Percentiles rank a stretch among this genome's conserved stretches.
Conservation (phyloP, 2,329 filamentous ascomycete genomes). For the Colletotrichum liaoningense region DNA sequence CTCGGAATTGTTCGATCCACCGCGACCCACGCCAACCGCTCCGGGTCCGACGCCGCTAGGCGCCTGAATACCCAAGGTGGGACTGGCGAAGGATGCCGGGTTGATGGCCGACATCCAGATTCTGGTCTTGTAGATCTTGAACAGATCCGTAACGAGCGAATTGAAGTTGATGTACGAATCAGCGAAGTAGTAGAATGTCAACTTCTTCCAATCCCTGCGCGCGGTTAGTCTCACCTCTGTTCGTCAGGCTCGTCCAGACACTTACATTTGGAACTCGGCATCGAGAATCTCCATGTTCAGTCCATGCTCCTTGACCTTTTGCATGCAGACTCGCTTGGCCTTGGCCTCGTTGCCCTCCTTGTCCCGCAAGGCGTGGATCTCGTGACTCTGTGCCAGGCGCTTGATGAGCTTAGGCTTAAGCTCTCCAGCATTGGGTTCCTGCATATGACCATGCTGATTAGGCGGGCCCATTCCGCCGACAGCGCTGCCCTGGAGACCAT, state of each 20-base stretch:
- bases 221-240: constrained; percentile 2
- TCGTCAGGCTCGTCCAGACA: constrained; percentile 37
- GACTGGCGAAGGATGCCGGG: constrained; percentile 91
- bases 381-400: constrained; percentile 89
- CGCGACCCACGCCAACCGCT: constrained; percentile 69
- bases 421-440: constrained; percentile 78
- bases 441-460: constrained; percentile 74
- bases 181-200: constrained; percentile 99
- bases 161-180: constrained; percentile 99
- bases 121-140: constrained; percentile 99
- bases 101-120: constrained; percentile 99
- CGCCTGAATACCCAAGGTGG: constrained; percentile 77
- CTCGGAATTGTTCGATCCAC: constrained; percentile 49
- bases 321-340: constrained; percentile 94
- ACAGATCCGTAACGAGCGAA: constrained; percentile 93
- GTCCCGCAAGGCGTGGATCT: constrained; percentile 88
- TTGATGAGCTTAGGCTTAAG: constrained; percentile 98
- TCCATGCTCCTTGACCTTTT: constrained; percentile 94
- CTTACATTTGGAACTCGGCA: constrained; percentile 98
- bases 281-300: constrained; percentile 99
- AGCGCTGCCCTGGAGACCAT: constrained; percentile 74
- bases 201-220: constrained; percentile 93
- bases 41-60: constrained; percentile 75
- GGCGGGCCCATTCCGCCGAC: constrained; percentile 84
- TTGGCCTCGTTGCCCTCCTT: constrained; percentile 99